Evolutionary conservation across 768 basidiomycete species (phyloP), one percentile per base, ranked within the genome.

Genomic region (Tricholoma hemisulphureum): DNA sequence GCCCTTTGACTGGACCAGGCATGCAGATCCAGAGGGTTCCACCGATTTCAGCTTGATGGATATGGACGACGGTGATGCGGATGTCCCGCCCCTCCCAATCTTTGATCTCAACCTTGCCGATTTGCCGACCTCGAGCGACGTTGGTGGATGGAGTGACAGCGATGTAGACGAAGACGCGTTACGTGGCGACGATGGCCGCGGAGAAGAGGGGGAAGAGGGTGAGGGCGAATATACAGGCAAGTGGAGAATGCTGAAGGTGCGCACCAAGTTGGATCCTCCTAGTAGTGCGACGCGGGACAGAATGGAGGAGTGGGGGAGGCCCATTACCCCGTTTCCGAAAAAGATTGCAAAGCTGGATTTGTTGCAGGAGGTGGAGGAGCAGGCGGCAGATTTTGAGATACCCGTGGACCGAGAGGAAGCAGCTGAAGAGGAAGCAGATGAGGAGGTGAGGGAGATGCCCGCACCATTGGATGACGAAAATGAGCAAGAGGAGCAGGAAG

Each of bases 151-250:
- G 74, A 74, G 69, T 31, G 73, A 76, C 55, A 75, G 69, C 24
- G 77, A 79, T 53, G 68, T 70, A 28, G 75, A 72, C n/a, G 51
- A 53, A 26, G 56, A 59, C 24, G 53, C 50, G 2, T 55, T 60
- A 1, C 46, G 16, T 18, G 20, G 9, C 4, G 24, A 14, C 24
- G 21, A 11, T 20, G 26, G 28, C 21, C 48, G 54, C 16, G 50
- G 26, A 9, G 45, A 50, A 13, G 64, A 61, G 14, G 62, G 64
- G 5, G 62, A 43, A 1, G 68, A 62, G 55, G 80, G 74, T 1
- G 74, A 79, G 28, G 86, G 87, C 20, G 86, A 90, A 60, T 90
- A 80, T 64, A 91, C 89, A 6, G 89, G 88, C 10, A 77, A 74
- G 29, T 90, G 83, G 73, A 82, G 71, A 66, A 76, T 80, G 56